Evolutionary conservation across 306 rosid species (phyloP), one percentile per base, ranked within the genome.

Genomic region (Vigna reflexopilosa): DNA sequence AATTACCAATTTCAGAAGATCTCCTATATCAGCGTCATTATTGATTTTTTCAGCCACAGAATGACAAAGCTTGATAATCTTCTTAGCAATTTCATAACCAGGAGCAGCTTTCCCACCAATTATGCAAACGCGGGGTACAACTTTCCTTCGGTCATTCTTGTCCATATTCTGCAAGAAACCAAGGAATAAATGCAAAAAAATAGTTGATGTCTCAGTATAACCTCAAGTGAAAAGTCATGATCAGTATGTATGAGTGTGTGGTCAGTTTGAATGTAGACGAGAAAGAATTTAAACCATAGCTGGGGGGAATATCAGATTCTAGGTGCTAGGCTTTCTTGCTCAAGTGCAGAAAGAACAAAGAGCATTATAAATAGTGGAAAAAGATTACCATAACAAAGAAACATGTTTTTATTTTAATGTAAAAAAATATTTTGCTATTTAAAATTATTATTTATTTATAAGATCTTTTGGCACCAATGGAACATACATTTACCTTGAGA

Each of bases 101-200:
- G 93, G 91, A 80, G 93, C 93, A 54, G 96, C 96, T 78, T 91
- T 91, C 75, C 96, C 96, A 66, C 96, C 91, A 86, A 89, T 82
- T 75, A 91, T 89, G 86, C 93, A 91, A 88, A 89, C 91, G 22
- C 96, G 91, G 28, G 91, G 93, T 20, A 91, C 91, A 69, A 91
- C 93, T 81, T 87, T 91, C 58, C 69, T 86, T 81, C 82, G 52
- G 19, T 85, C 87, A 87, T 75, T 83, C 76, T 85, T 81, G 34
- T 87, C 84, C 96, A 90, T 82, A 81, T 85, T 88, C 93, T 90
- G 71, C 54, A 82, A 77, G 49, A 63, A 66, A 52, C 69, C 19
- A 63, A 79, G 55, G 51, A 52, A 57, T 13, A 59, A 77, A 76
- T 17, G 24, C 34, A 28, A 77, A 72, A 48, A 38, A 34, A 65